phyloP scores from a whole-genome alignment of 129 eudicot species.

The Escallonia herrerae region DNA sequence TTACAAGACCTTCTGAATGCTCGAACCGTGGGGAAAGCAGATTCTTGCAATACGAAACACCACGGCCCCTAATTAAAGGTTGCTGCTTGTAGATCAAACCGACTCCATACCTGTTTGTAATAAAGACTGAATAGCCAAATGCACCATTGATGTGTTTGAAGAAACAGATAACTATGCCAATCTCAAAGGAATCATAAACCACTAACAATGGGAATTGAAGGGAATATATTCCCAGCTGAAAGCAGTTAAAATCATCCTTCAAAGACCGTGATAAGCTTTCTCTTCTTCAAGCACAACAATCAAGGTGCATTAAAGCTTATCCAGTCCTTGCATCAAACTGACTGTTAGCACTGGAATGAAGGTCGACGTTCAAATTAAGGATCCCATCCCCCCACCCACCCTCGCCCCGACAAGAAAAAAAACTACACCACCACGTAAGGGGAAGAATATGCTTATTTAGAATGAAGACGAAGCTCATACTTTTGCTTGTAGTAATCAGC shows the following conservation, averaged over 20 bases:
- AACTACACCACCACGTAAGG: no score
- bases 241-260: constrained; percentile 9
- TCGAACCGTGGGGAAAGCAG: constrained; percentile 94
- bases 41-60: constrained; percentile 99
- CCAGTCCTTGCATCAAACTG: constrained; percentile 26
- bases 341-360: constrained; percentile 6
- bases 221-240: no score
- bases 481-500: constrained; percentile 95
- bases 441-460: neutral
- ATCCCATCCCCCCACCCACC: neutral
- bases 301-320: constrained; percentile 25
- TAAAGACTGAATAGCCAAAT: constrained; percentile 25
- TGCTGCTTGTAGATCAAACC: constrained; percentile 77
- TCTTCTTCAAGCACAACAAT: constrained; percentile 27
- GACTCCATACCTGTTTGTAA: constrained; percentile 79
- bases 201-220: neutral
- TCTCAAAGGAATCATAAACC: constrained; percentile 7
- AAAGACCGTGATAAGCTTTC: constrained; percentile 9
- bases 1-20: constrained; percentile 67
- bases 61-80: constrained; percentile 90
- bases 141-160: constrained; percentile 28
- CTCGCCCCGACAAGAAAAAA: neutral
- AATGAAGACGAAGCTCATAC: constrained; percentile 27
- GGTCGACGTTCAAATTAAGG: neutral
- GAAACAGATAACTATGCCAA: constrained; percentile 21